These are phyloP conservation scores for Amylocystis lapponica DNA, from an alignment of 768 basidiomycete species.

Conservation along the genomic window DNA sequence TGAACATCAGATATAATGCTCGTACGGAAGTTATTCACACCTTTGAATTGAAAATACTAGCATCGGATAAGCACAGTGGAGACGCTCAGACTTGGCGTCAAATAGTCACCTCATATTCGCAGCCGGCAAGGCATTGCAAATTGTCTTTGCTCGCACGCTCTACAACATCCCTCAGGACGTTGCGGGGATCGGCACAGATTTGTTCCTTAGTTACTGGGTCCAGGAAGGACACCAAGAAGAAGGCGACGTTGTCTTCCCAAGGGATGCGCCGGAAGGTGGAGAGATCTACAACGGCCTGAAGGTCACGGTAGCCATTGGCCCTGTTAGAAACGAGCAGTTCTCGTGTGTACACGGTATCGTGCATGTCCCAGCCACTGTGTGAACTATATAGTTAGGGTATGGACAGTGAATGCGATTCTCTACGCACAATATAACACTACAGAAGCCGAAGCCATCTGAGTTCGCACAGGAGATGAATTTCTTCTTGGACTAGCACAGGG, in stretches of 20 bases:
- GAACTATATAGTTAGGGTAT: neutral
- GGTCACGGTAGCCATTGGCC: conserved; percentile 87
- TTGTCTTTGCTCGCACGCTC: conserved; percentile 43
- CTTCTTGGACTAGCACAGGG: conserved; percentile 61
- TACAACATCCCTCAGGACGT: conserved; percentile 59
- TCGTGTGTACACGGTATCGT: conserved; percentile 76
- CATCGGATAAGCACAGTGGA: neutral
- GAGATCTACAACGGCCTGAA: conserved; percentile 83
- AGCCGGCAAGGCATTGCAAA: conserved; percentile 72
- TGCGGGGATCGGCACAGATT: conserved; percentile 79
- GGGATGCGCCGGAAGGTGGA: conserved; percentile 84
- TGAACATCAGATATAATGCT: neutral
- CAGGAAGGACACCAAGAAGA: conserved; percentile 88
- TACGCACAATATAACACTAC: conserved; percentile 84
- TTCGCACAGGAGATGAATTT: conserved; percentile 84
- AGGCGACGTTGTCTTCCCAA: conserved; percentile 88
- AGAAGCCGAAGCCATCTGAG: conserved; percentile 87
- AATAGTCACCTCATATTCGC: conserved; percentile 82
- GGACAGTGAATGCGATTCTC: conserved; percentile 1
- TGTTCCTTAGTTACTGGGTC: conserved; percentile 82
- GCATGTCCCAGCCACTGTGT: conserved; percentile 83
- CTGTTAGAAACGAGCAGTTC: conserved; percentile 91
- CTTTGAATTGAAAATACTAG: conserved; percentile 90
- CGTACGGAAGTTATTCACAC: conserved; percentile 28
- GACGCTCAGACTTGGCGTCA: neutral